Base-by-base conservation (phyloP, 768 basidiomycete genomes). In the Butyriboletus loyo region DNA sequence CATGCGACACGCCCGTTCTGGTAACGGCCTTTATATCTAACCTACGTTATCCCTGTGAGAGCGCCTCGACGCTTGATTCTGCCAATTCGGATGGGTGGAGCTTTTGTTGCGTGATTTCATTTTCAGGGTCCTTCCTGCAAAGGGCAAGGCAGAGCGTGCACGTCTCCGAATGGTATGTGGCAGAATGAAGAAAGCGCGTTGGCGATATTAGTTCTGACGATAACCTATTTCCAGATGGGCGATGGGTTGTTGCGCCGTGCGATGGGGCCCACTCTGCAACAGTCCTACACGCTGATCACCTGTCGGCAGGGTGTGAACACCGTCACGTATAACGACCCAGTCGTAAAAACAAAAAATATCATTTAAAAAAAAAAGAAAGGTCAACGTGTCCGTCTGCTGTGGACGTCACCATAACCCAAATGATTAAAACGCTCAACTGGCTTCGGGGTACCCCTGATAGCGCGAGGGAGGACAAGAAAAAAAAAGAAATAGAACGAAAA, bases 351-450 rank as follows among this genome's bases (percentile, higher is more conserved):
- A 17, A 35, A 35, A 17, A 17, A 35, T 17, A 34, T 13, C 32
- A 34, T 14, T n/a, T n/a, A n/a, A n/a, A 35, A 35, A 7, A 35
- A n/a, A n/a, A n/a, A 35, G 6, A 36, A 19, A 36, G n/a, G n/a
- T n/a, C n/a, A n/a, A n/a, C n/a, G 27, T 27, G 21, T 28, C 27
- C 27, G 38, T n/a, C 28, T 41, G 43, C 25, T 37, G 44, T 17
- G 35, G 39, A 51, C 21, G 32, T 38, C 30, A 4, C 58, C 38
- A 22, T 53, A 52, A 52, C 21, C 21, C 59, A 66, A 56, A 56
- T 52, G 49, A 62, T 56, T 54, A 55, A 65, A 61, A 67, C 67
- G 66, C 48, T 58, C 61, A 63, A 63, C 37, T 31, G 37, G 42
- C 35, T 41, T 47, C 15, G 45, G 42, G 41, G 34, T 36, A 31